These are phyloP conservation scores for Lagenidium giganteum DNA, from an alignment of 352 stramenopile species.

Conservation along the genomic window DNA sequence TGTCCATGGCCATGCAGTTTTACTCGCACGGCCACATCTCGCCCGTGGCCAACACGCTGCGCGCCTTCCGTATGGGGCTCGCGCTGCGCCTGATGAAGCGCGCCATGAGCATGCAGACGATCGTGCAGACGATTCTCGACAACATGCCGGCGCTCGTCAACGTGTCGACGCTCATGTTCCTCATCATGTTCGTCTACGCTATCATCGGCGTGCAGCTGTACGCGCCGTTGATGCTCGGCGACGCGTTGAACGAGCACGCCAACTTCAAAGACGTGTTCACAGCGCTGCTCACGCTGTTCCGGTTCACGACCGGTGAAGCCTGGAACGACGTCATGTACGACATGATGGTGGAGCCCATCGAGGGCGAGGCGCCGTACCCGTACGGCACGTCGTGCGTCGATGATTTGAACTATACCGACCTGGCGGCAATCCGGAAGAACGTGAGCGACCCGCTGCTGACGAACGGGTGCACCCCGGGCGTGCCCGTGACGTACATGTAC, in stretches of 20 bases:
- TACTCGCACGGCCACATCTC: conserved; percentile 36
- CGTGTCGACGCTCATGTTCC: conserved; percentile 54
- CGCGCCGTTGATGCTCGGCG: conserved; percentile 38
- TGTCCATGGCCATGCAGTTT: conserved; percentile 33
- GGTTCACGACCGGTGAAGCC: conserved; percentile 60
- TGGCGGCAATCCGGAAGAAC: conserved; percentile 19
- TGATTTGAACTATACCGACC: conserved; percentile 27
- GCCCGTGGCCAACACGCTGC: conserved; percentile 45
- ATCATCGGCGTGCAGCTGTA: conserved; percentile 79
- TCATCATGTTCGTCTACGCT: conserved; percentile 78
- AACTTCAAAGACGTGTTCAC: conserved; percentile 60
- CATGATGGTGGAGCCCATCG: conserved; percentile 30
- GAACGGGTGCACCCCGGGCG: conserved; percentile 31
- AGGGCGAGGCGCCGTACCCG: conserved; percentile 14
- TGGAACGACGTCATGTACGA: conserved; percentile 85
- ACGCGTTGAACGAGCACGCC: conserved; percentile 43
- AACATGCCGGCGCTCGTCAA: conserved; percentile 75
- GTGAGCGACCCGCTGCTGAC: conserved; percentile 22
- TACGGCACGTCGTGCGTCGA: conserved; percentile 31
- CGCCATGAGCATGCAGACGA: conserved; percentile 48
- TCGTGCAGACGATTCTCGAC: conserved; percentile 66
- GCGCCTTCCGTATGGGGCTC: conserved; percentile 58
- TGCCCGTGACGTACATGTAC: conserved; percentile 50
- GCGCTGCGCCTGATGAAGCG: conserved; percentile 41
- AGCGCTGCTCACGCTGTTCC: conserved; percentile 61